A percentile compares a stretch with the other conserved stretches of the same genome.
phyloP scores from a whole-genome alignment of 2,329 filamentous ascomycete species.

The Apiospora hydei region DNA sequence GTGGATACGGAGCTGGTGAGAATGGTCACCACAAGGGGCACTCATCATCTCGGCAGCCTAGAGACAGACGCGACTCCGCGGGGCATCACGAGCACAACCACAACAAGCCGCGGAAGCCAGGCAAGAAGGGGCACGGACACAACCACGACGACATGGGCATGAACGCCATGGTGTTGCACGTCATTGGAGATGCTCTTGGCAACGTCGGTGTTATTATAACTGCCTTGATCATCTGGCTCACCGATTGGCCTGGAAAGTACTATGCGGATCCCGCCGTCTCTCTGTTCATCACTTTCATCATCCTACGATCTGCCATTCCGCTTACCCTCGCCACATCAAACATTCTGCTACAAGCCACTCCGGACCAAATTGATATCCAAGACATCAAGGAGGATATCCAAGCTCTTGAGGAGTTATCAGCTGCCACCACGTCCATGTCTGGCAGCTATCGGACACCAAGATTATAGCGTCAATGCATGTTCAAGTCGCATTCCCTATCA shows the following conservation, averaged over 20 bases:
- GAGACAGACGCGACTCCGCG: slow-evolving; percentile 56
- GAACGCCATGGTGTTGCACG: slow-evolving; percentile 81
- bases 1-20: slow-evolving; percentile 33
- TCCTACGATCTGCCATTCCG: slow-evolving; percentile 76
- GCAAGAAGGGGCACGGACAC: slow-evolving; percentile 65
- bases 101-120: slow-evolving; percentile 67
- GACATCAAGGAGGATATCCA: slow-evolving; percentile 94
- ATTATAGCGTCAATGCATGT: slow-evolving; percentile 93
- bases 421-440: slow-evolving; percentile 96
- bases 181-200: slow-evolving; percentile 83
- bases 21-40: slow-evolving; percentile 38
- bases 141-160: slow-evolving; percentile 93
- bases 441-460: slow-evolving; percentile 96
- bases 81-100: slow-evolving; percentile 82
- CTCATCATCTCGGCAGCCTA: slow-evolving; percentile 36
- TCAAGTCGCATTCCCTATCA: slow-evolving; percentile 88
- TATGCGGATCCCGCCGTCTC: slow-evolving; percentile 94
- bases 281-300: slow-evolving; percentile 87
- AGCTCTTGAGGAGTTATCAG: slow-evolving; percentile 81
- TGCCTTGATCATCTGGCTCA: slow-evolving; percentile 90
- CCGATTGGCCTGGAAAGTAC: slow-evolving; percentile 78
- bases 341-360: slow-evolving; percentile 93
- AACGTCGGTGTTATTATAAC: slow-evolving; percentile 87
- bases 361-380: slow-evolving; percentile 84
- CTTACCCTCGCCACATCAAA: slow-evolving; percentile 82